A percentile compares a stretch with the other conserved stretches of the same genome.
Conservation (phyloP, 2,329 filamentous ascomycete species). For the Botrytis fabae region DNA sequence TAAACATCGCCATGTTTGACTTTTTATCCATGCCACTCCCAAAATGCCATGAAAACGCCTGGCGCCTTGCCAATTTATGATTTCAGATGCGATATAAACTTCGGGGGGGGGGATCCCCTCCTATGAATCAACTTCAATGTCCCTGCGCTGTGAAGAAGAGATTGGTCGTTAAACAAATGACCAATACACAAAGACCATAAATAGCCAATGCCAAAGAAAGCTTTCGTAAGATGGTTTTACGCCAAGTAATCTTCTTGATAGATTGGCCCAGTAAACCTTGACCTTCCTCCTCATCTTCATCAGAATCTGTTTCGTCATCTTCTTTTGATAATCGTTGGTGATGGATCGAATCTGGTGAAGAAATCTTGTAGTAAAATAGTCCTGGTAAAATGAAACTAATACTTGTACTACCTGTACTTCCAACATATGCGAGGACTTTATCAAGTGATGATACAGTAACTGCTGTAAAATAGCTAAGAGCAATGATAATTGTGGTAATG, state of each 20-base stretch:
- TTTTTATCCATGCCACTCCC: background rate
- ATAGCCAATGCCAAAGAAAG: constrained; percentile 73
- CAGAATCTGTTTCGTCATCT: constrained; percentile 74
- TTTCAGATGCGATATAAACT: background rate
- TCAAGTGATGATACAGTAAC: constrained; percentile 90
- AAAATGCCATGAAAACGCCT: constrained; percentile 1
- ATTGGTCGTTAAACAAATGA: constrained; percentile 83
- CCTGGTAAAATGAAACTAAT: constrained; percentile 97
- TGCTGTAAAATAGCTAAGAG: constrained; percentile 81
- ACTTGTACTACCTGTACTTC: constrained; percentile 88
- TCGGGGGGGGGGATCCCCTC: background rate
- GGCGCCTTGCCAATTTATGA: constrained; percentile 18
- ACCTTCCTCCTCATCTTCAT: constrained; percentile 52
- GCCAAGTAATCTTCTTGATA: constrained; percentile 39
- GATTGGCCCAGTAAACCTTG: constrained; percentile 24
- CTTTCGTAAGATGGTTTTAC: constrained; percentile 64
- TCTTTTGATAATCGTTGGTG: constrained; percentile 88
- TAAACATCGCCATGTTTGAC: background rate
- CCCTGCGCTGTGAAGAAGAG: constrained; percentile 63
- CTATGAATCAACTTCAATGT: constrained; percentile 48
- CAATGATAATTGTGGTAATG: constrained; percentile 82
- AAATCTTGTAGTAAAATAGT: constrained; percentile 98
- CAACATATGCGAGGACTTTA: constrained; percentile 90
- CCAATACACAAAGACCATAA: constrained; percentile 87
- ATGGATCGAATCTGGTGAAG: constrained; percentile 79